These are phyloP conservation scores for Citrullus amarus DNA, from an alignment of 306 rosid species.

Conservation along the genomic window DNA sequence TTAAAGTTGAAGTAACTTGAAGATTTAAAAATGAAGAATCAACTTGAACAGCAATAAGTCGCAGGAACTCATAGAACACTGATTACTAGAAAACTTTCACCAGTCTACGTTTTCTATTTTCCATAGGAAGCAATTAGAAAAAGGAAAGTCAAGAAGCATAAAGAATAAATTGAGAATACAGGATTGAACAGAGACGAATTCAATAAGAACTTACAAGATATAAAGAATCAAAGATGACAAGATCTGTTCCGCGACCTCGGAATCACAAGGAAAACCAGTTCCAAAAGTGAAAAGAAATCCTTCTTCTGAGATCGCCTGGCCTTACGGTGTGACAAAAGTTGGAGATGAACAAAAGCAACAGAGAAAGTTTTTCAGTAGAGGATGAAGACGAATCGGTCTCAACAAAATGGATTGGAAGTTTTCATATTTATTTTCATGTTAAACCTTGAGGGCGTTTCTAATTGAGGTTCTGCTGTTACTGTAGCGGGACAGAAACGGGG, in stretches of 20 bases:
- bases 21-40: background rate
- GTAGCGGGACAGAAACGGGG: background rate
- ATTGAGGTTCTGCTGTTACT: background rate
- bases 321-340: background rate
- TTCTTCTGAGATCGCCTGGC: background rate
- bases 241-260: slow-evolving; percentile 30
- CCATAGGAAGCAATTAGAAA: background rate
- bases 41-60: background rate
- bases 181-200: background rate
- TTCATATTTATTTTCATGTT: background rate
- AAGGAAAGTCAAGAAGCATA: background rate
- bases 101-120: background rate
- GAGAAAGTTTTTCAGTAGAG: background rate
- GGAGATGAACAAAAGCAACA: background rate
- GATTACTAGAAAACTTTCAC: background rate
- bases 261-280: slow-evolving; percentile 23
- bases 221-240: slow-evolving; percentile 12
- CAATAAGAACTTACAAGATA: slow-evolving; percentile 22
- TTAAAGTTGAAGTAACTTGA: background rate
- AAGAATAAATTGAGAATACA: background rate
- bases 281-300: slow-evolving; percentile 4
- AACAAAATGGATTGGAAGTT: background rate
- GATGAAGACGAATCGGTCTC: background rate
- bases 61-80: background rate
- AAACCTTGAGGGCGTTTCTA: background rate